Conservation (phyloP, 345 rosid genomes). For the Laguncularia racemosa region DNA sequence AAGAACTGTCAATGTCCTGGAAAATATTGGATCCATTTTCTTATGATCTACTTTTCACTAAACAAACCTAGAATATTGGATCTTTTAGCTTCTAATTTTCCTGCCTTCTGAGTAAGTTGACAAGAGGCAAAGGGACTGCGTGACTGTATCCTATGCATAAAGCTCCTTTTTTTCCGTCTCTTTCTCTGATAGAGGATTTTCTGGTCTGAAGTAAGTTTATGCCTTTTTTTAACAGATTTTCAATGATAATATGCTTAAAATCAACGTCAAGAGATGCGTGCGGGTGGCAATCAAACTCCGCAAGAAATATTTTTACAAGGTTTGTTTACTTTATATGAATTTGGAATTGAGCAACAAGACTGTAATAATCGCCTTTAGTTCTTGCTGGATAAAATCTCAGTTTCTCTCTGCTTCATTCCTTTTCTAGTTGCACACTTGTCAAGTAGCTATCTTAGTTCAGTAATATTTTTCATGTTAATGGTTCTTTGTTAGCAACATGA, state of each 20-base stretch:
- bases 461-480: neutral
- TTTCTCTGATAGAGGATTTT: neutral
- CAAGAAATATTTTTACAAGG: constrained; percentile 81
- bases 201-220: neutral
- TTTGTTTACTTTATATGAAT: constrained; percentile 13
- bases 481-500: too few relatives aligned
- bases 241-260: constrained; percentile 71
- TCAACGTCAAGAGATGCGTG: constrained; percentile 62
- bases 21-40: too few relatives aligned
- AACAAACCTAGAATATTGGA: too few relatives aligned
- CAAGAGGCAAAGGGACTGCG: too few relatives aligned
- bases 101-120: too few relatives aligned
- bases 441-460: constrained; percentile 18
- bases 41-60: too few relatives aligned
- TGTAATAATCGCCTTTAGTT: neutral
- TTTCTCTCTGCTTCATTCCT: constrained; percentile 30
- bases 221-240: constrained; percentile 54
- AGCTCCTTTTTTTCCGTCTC: neutral
- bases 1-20: too few relatives aligned
- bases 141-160: too few relatives aligned
- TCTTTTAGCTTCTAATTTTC: too few relatives aligned
- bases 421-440: constrained; percentile 30
- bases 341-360: neutral
- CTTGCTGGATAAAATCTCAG: constrained; percentile 31
- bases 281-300: constrained; percentile 72